These are phyloP conservation scores for Colletotrichum australisinense DNA, from an alignment of 2,329 filamentous ascomycete genomes.

Conservation along the genomic window DNA sequence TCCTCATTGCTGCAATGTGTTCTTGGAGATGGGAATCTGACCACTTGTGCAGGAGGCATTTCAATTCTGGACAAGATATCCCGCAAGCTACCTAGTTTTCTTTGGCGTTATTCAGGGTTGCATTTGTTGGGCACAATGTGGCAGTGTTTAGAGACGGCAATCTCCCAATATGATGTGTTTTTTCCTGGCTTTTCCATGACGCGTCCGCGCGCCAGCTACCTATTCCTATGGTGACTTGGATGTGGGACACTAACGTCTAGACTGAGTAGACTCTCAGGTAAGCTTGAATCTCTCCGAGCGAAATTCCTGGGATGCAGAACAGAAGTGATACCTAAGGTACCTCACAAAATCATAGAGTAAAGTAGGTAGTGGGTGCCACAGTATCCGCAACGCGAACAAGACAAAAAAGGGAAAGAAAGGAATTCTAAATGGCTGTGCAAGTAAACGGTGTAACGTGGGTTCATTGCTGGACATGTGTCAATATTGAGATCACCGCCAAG, in stretches of 20 bases:
- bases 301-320: background rate
- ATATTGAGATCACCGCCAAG: constrained; percentile 17
- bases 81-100: background rate
- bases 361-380: background rate
- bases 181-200: constrained; percentile 19
- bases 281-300: background rate
- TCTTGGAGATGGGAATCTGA: constrained; percentile 5
- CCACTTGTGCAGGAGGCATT: constrained; percentile 17
- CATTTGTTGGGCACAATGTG: constrained; percentile 19
- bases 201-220: constrained; percentile 7
- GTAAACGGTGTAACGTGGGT: background rate
- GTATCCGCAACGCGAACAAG: background rate
- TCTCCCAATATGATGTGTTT: constrained; percentile 23
- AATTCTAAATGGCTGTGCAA: background rate
- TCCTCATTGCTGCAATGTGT: background rate
- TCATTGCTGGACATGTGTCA: background rate
- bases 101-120: constrained; percentile 24
- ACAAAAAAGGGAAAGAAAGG: background rate
- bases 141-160: constrained; percentile 27
- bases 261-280: too few relatives aligned
- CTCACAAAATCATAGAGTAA: background rate
- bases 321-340: background rate
- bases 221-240: background rate
- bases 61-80: constrained; percentile 4
- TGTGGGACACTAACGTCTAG: background rate